Evolutionary conservation across 108 stramenopile genomes (phyloP).

Genomic region (Cyclostephanos invisitatus): DNA sequence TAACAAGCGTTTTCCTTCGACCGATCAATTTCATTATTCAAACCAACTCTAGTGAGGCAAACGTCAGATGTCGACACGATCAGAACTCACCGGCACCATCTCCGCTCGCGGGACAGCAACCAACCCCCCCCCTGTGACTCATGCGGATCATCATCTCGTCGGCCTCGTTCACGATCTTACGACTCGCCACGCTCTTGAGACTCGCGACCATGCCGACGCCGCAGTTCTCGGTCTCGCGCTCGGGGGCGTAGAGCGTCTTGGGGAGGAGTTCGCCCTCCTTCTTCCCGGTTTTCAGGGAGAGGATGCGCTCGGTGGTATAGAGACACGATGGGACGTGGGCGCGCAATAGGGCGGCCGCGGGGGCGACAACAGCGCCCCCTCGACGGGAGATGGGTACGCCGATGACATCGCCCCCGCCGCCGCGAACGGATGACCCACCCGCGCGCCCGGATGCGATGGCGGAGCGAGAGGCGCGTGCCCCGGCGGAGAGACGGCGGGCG

Average conservation of each 20-base stretch:
- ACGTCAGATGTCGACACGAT: not conserved
- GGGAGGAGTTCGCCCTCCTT: slow-evolving; percentile 30
- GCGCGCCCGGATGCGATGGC: not conserved
- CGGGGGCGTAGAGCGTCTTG: slow-evolving; percentile 71
- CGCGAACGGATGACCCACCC: not conserved
- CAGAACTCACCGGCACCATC: slow-evolving; percentile 87
- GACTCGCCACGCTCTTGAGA: slow-evolving; percentile 77
- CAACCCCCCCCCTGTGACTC: slow-evolving; percentile 95
- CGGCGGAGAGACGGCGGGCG: slow-evolving; percentile 22
- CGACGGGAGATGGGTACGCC: not conserved
- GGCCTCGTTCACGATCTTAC: slow-evolving; percentile 91
- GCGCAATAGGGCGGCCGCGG: not conserved
- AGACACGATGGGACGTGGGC: slow-evolving; percentile 23
- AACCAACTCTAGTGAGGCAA: slow-evolving; percentile 1
- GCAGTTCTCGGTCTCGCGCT: slow-evolving; percentile 84
- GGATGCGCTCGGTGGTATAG: slow-evolving; percentile 74
- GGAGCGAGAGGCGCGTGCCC: slow-evolving; percentile 21
- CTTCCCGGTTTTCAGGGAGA: slow-evolving; percentile 52
- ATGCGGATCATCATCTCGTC: slow-evolving; percentile 98
- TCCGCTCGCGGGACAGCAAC: slow-evolving; percentile 90
- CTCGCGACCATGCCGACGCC: slow-evolving; percentile 91
- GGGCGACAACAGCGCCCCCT: slow-evolving; percentile 7
- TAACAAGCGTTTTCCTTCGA: not conserved
- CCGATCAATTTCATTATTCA: not conserved
- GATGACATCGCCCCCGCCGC: not conserved